Base-by-base conservation (phyloP, 441 rosid species). In the Adansonia gregorii region DNA sequence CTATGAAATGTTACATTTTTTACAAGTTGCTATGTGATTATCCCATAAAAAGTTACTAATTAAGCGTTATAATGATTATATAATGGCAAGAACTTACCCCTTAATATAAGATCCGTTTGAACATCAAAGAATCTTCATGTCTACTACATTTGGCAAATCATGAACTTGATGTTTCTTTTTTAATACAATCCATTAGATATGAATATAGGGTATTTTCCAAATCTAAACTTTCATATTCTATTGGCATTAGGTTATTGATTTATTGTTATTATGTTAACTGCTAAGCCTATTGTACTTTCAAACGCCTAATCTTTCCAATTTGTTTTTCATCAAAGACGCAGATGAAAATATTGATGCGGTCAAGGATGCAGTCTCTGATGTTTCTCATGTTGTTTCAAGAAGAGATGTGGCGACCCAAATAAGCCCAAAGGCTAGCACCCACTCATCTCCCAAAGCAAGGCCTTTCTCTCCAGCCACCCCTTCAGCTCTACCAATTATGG, bases 391-490 rank as follows among this genome's bases (percentile, higher is more conserved):
- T 80, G 87, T 86, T 78, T 92, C 98, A 81, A 92, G 93, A 86
- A 92, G 95, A 86, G 98, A 93, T 81, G 90, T 92, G 93, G 98
- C 98, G 24, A 95, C 97, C 22, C 98, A 93, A 76, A 95, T 95
- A 98, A 93, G 98, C 65, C 99, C 95, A 41, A 91, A 88, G 67
- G 89, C 89, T 69, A 89, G 97, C 84, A 82, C 82, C 56, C 80
- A 80, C 66, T 90, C 93, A 24, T 91, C 96, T 39, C 91, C 97
- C 27, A 84, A 80, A 73, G 82, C 85, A 79, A 88, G 67, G 77
- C 77, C 92, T 54, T 88, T 90, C 74, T 85, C 91, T 71, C 83
- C 79, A 19, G 80, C 90, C 41, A 82, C 93, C 76, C 86, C 88
- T 3, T 81, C 94, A 75, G 85, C 84, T 64, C 79, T 86, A 27